These are phyloP conservation scores for Tetracladium maxilliforme DNA, from an alignment of 2,329 filamentous ascomycete genomes.

Conservation along the genomic window DNA sequence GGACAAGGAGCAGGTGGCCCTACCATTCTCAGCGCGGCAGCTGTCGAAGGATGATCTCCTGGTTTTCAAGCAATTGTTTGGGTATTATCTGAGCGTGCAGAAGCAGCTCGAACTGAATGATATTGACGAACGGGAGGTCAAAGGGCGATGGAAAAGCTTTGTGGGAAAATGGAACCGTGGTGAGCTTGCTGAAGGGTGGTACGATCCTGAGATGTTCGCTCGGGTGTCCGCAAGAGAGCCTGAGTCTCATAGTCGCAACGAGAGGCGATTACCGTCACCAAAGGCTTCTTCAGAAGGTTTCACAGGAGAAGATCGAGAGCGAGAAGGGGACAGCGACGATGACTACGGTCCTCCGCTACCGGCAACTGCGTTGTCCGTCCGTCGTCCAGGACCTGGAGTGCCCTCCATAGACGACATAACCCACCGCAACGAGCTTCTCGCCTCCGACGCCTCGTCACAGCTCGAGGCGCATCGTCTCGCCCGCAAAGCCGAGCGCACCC, in stretches of 20 bases:
- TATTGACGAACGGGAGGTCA: slow-evolving; percentile 60
- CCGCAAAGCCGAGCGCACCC: slow-evolving; percentile 47
- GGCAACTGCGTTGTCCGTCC: slow-evolving; percentile 19
- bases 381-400: not conserved
- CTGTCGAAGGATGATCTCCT: slow-evolving; percentile 57
- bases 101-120: slow-evolving; percentile 58
- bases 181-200: slow-evolving; percentile 84
- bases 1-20: slow-evolving; percentile 15
- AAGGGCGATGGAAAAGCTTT: slow-evolving; percentile 89
- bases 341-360: slow-evolving; percentile 53
- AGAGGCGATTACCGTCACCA: slow-evolving; percentile 18
- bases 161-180: slow-evolving; percentile 81
- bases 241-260: slow-evolving; percentile 2
- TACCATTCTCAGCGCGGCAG: slow-evolving; percentile 52
- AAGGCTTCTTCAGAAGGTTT: slow-evolving; percentile 6
- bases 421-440: slow-evolving; percentile 15
- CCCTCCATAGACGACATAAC: not conserved
- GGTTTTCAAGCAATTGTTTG: slow-evolving; percentile 57
- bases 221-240: slow-evolving; percentile 25
- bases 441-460: slow-evolving; percentile 30
- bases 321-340: slow-evolving; percentile 4
- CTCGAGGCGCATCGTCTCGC: slow-evolving; percentile 40
- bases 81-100: slow-evolving; percentile 76
- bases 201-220: slow-evolving; percentile 69
- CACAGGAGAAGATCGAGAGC: slow-evolving; percentile 3